A percentile compares a stretch with the other conserved stretches of the same genome.
Evolutionary conservation across 164 flowering plant species (phyloP).

Genomic region (Macadamia tetraphylla): DNA sequence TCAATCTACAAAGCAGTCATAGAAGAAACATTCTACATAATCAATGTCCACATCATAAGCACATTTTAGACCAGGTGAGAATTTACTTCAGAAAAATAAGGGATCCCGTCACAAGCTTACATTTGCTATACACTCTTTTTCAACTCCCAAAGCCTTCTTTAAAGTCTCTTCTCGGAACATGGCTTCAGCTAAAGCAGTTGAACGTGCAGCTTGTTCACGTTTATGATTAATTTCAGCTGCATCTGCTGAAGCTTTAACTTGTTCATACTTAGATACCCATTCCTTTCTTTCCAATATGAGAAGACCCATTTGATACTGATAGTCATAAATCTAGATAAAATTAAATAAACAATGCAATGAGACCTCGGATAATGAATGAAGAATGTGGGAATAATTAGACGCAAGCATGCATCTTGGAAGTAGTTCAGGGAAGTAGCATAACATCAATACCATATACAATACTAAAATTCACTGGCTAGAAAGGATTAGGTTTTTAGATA

Average conservation of each 20-base stretch:
- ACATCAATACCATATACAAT: too few relatives aligned
- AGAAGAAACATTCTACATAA: not conserved
- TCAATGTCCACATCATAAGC: not conserved
- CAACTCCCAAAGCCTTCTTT: slow-evolving; percentile 68
- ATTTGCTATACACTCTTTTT: slow-evolving; percentile 76
- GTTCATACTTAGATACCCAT: slow-evolving; percentile 61
- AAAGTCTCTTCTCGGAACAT: slow-evolving; percentile 70
- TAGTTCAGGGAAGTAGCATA: too few relatives aligned
- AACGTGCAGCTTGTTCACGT: slow-evolving; percentile 53
- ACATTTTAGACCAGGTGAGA: not conserved
- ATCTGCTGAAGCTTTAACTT: slow-evolving; percentile 53
- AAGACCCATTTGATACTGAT: slow-evolving; percentile 92
- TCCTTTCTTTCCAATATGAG: slow-evolving; percentile 84
- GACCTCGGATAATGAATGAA: not conserved
- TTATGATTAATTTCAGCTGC: slow-evolving; percentile 43
- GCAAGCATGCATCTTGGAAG: too few relatives aligned
- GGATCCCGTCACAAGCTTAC: slow-evolving; percentile 34
- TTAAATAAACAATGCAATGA: not conserved
- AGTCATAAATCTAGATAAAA: slow-evolving; percentile 54
- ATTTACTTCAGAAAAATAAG: not conserved
- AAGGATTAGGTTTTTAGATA: too few relatives aligned
- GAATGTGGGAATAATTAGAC: not conserved
- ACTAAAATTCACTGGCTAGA: too few relatives aligned
- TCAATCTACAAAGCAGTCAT: slow-evolving; percentile 55
- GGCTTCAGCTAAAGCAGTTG: slow-evolving; percentile 68